Evolutionary conservation across 805 yeast genomes (phyloP).

Genomic region (Yarrowia sp.): DNA sequence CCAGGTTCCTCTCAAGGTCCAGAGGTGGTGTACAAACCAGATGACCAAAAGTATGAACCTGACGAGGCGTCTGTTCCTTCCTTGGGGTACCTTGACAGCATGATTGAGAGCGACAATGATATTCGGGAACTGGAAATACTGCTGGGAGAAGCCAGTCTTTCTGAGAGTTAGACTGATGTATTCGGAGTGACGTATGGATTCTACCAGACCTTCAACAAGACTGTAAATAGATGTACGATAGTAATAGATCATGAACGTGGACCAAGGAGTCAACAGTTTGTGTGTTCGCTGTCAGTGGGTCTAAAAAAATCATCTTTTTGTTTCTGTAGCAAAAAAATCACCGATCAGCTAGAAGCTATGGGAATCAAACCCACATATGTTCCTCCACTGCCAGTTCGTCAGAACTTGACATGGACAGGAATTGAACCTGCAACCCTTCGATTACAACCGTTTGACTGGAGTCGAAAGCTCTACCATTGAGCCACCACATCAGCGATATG

Average conservation of each 20-base stretch:
- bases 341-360: constrained; percentile 27
- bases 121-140: background rate
- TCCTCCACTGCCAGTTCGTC: constrained; percentile 27
- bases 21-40: constrained; percentile 2
- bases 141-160: no score
- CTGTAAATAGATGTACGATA: no score
- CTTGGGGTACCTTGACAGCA: background rate
- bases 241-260: no score
- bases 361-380: constrained; percentile 24
- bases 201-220: no score
- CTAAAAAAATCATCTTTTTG: no score
- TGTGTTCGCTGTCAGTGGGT: no score
- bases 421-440: constrained; percentile 85
- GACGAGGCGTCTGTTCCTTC: no score
- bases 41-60: background rate
- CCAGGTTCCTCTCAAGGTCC: background rate
- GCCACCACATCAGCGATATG: constrained; percentile 56
- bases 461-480: constrained; percentile 83
- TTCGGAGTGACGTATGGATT: no score
- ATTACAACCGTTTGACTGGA: constrained; percentile 58
- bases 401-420: constrained; percentile 71
- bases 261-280: no score
- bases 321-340: constrained; percentile 8
- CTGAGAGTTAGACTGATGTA: no score
- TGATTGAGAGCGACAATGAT: background rate